Evolutionary conservation across 441 rosid genomes (phyloP).

Genomic region (Aquilaria agallochum): DNA sequence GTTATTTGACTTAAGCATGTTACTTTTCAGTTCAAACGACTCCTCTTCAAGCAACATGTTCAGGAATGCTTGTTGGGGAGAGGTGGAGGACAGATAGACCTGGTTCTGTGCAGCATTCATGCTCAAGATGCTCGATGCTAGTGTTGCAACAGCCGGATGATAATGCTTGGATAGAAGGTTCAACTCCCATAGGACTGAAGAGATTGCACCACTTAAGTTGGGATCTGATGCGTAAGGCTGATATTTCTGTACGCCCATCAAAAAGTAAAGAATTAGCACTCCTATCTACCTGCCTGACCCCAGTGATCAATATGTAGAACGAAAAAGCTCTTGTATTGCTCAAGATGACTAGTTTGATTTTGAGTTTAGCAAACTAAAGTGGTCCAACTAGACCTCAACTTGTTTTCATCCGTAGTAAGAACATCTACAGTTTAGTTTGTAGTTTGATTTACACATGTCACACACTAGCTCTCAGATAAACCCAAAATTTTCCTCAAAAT

Average conservation of each 20-base stretch:
- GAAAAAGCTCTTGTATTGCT: no score
- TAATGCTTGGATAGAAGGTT: constrained; percentile 73
- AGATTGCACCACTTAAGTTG: constrained; percentile 87
- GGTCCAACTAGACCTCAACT: no score
- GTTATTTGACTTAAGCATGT: constrained; percentile 33
- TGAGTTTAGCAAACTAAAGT: no score
- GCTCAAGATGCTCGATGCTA: constrained; percentile 56
- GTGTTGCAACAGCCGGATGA: constrained; percentile 65
- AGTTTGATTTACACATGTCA: no score
- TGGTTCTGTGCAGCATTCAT: constrained; percentile 63
- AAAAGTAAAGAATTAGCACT: neutral
- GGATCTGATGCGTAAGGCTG: constrained; percentile 84
- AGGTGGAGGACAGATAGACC: constrained; percentile 36
- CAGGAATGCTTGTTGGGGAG: constrained; percentile 72
- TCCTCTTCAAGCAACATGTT: constrained; percentile 54
- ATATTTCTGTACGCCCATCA: constrained; percentile 48
- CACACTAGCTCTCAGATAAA: no score
- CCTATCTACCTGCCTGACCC: no score
- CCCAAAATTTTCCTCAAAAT: no score
- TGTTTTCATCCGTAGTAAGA: no score
- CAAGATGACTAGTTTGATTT: no score
- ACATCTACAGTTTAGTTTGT: no score
- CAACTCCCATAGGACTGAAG: constrained; percentile 96
- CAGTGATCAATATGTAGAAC: no score
- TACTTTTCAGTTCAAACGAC: constrained; percentile 37